Evolutionary conservation across 345 rosid genomes (phyloP), one percentile per base, ranked within the genome.

Genomic region (Aegle marmelos): DNA sequence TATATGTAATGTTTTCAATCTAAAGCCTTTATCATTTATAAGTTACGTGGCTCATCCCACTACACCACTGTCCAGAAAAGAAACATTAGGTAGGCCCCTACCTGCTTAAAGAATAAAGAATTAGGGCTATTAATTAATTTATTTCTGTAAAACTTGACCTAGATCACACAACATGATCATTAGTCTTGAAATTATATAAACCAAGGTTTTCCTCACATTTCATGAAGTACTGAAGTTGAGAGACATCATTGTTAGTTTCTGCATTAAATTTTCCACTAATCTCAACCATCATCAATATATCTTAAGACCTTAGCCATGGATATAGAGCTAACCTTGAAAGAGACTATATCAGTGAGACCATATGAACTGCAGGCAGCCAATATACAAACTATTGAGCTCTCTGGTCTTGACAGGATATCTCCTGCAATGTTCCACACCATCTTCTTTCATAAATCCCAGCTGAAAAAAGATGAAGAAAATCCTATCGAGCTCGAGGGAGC

Each of bases 371-470:
- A 50, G 56, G 22, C 56, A 14, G 21, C 57, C 39, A 68, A 76
- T 53, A 65, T 19, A 56, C 64, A 56, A 33, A 76, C 65, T 24
- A 39, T 76, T 57, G 73, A 66, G 7, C 79, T 76, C 64, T 76
- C 73, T 16, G 73, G 79, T 19, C 73, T 67, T 56, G 79, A 76
- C 53, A 37, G 79, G 66, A 57, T 76, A 37, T 76, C 73, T 67
- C 79, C 79, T 5, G 66, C 79, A 39, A 76, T 76, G 37, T 66
- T 76, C 62, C 68, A 67, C 79, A 76, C 66, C 21, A 8, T 76
- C 54, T 67, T 76, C 54, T 76, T 76, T 58, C 67, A 56, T 39
- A 67, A 56, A 33, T 53, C 67, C 37, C 65, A 36, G 17, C 9
- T 73, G 54, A 74, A 60, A 74, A 74, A 41, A 19, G 72, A 76